Conservation (phyloP, 768 basidiomycete species). For the Mrakia hoshinonis region DNA sequence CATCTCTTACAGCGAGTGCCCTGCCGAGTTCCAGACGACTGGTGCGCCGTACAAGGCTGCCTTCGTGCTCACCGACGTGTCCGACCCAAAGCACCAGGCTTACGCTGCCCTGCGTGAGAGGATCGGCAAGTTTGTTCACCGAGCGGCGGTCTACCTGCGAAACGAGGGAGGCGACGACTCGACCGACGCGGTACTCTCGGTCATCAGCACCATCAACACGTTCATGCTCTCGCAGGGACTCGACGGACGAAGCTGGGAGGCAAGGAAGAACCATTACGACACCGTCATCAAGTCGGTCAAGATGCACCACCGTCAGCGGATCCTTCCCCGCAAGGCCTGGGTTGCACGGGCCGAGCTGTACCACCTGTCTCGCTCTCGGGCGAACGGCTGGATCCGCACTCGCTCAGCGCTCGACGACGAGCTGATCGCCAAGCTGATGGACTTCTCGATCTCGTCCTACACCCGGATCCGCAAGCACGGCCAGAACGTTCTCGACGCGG, state of each 20-base stretch:
- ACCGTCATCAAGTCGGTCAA: conserved; percentile 19
- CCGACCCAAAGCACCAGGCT: conserved; percentile 58
- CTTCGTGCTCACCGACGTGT: conserved; percentile 59
- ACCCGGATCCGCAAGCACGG: conserved; percentile 47
- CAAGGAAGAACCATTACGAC: conserved; percentile 26
- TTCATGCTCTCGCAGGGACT: conserved; percentile 29
- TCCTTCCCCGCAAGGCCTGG: conserved; percentile 28
- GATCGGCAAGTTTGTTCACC: conserved; percentile 62
- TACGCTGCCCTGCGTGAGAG: conserved; percentile 52
- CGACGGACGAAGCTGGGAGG: conserved; percentile 23
- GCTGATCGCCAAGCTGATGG: conserved; percentile 58
- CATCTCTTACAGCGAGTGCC: conserved; percentile 51
- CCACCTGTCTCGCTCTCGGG: conserved; percentile 55
- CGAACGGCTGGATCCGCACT: conserved; percentile 65
- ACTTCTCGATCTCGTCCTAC: conserved; percentile 70
- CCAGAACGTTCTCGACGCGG: conserved; percentile 40
- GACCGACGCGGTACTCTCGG: conserved; percentile 56
- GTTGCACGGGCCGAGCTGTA: conserved; percentile 28
- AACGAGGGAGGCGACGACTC: conserved; percentile 55
- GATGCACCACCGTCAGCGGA: conserved; percentile 18
- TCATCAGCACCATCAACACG: conserved; percentile 38
- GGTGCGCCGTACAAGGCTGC: conserved; percentile 56
- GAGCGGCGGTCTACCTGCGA: conserved; percentile 57
- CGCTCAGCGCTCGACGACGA: conserved; percentile 66
- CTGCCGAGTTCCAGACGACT: conserved; percentile 66